Percentiles rank a stretch among this genome's conserved stretches.
Conservation (phyloP, 495 filamentous ascomycete species). For the Lasiosphaeris hirsuta region DNA sequence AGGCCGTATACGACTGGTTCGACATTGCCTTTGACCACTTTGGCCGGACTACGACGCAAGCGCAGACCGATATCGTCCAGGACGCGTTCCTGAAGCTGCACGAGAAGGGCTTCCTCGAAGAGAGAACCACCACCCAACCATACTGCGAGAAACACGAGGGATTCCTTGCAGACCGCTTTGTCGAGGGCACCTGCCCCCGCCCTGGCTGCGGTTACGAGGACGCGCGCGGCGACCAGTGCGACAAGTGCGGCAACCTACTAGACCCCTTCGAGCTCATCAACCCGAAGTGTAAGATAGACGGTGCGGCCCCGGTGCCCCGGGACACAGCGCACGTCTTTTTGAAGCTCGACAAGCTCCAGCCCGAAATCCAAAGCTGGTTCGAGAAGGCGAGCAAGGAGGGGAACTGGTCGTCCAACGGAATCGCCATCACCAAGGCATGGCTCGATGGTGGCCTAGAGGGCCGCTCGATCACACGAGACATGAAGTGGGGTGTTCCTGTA, state of each 20-base stretch:
- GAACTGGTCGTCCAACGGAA: conserved; percentile 71
- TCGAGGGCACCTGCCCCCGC: conserved; percentile 82
- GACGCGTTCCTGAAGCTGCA: conserved; percentile 76
- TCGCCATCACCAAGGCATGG: conserved; percentile 72
- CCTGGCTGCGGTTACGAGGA: conserved; percentile 65
- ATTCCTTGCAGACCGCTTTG: conserved; percentile 90
- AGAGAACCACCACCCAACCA: conserved; percentile 71
- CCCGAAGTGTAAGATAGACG: conserved; percentile 75
- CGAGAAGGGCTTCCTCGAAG: conserved; percentile 75
- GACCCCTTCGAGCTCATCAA: conserved; percentile 65
- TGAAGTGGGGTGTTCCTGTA: conserved; percentile 73
- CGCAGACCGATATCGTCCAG: conserved; percentile 84
- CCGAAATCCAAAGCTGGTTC: conserved; percentile 68
- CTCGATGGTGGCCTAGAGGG: conserved; percentile 74
- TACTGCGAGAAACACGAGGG: conserved; percentile 81
- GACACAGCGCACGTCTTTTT: conserved; percentile 66
- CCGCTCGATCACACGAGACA: conserved; percentile 83
- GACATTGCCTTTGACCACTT: conserved; percentile 81
- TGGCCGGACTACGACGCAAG: conserved; percentile 73
- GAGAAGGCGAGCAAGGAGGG: conserved; percentile 41
- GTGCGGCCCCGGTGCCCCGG: conserved; percentile 66
- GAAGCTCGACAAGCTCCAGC: conserved; percentile 72
- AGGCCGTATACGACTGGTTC: conserved; percentile 80
- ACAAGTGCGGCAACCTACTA: conserved; percentile 72
- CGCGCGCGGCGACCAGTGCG: conserved; percentile 76